A percentile compares a stretch with the other conserved stretches of the same genome.
Conservation (phyloP, 352 stramenopile genomes). For the Pythium monospermum region DNA sequence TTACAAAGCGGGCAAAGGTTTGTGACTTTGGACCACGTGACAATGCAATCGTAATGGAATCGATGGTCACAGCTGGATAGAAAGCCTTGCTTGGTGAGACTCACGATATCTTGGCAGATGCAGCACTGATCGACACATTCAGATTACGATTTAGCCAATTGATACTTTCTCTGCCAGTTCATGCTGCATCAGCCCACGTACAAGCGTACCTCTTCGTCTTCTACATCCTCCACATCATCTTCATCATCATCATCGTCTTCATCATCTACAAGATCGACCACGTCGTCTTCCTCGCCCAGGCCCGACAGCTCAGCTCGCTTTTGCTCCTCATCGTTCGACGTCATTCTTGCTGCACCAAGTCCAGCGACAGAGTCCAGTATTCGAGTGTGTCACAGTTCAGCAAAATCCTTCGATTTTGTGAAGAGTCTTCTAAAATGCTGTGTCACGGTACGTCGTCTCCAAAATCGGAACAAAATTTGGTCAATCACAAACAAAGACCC, state of each 20-base stretch:
- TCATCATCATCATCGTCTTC: slow-evolving; percentile 16
- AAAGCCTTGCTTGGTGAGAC: slow-evolving; percentile 42
- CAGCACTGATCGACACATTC: slow-evolving; percentile 41
- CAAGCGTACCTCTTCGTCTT: slow-evolving; percentile 23
- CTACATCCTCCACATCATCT: slow-evolving; percentile 18
- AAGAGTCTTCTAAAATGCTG: too few relatives aligned
- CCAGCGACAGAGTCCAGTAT: background rate
- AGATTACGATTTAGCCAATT: background rate
- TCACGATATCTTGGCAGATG: slow-evolving; percentile 75
- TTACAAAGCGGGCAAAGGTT: slow-evolving; percentile 85
- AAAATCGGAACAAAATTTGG: too few relatives aligned
- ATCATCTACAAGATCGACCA: slow-evolving; percentile 8
- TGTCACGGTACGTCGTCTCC: too few relatives aligned
- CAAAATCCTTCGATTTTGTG: slow-evolving; percentile 1
- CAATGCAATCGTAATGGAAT: slow-evolving; percentile 86
- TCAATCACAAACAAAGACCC: too few relatives aligned
- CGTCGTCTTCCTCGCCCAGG: slow-evolving; percentile 4
- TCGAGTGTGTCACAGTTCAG: background rate
- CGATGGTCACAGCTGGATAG: slow-evolving; percentile 61
- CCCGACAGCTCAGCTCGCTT: slow-evolving; percentile 8
- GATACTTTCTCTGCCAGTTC: too few relatives aligned
- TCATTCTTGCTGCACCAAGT: slow-evolving; percentile 7
- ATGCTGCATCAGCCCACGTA: too few relatives aligned
- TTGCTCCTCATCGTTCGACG: background rate
- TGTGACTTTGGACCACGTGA: slow-evolving; percentile 76